phyloP scores from a whole-genome alignment of 805 yeast genomes.

The Candida taoyuanica region DNA sequence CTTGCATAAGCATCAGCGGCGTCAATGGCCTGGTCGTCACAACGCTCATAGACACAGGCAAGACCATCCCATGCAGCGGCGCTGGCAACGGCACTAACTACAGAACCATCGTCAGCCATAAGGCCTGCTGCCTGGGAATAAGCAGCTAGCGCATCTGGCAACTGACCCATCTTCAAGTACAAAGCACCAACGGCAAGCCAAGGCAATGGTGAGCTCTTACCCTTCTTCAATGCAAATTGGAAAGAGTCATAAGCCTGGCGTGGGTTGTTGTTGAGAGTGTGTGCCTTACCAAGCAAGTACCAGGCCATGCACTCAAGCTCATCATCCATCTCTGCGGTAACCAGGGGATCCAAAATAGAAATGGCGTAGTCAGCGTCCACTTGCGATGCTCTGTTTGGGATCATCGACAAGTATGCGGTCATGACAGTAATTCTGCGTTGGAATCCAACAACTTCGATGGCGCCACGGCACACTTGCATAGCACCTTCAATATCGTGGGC shows the following conservation, averaged over 20 bases:
- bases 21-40: slow-evolving; percentile 55
- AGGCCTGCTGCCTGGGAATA: slow-evolving; percentile 59
- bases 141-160: slow-evolving; percentile 63
- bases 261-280: slow-evolving; percentile 41
- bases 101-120: slow-evolving; percentile 42
- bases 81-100: slow-evolving; percentile 33
- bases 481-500: slow-evolving; percentile 45
- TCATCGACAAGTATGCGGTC: slow-evolving; percentile 46
- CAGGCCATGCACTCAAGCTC: slow-evolving; percentile 51
- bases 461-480: slow-evolving; percentile 43
- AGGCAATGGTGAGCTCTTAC: slow-evolving; percentile 50
- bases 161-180: slow-evolving; percentile 52
- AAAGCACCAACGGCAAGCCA: slow-evolving; percentile 66
- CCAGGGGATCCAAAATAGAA: slow-evolving; percentile 26
- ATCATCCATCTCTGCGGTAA: slow-evolving; percentile 12
- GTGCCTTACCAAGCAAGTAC: slow-evolving; percentile 49
- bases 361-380: slow-evolving; percentile 35
- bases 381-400: slow-evolving; percentile 27
- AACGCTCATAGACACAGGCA: slow-evolving; percentile 56
- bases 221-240: slow-evolving; percentile 50
- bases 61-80: slow-evolving; percentile 67
- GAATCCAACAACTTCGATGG: slow-evolving; percentile 41
- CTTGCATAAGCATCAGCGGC: slow-evolving; percentile 56
- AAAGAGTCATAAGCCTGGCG: slow-evolving; percentile 50
- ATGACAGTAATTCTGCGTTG: slow-evolving; percentile 44